Evolutionary conservation across 2,329 filamentous ascomycete genomes (phyloP).

Genomic region (Blastomyces emzantsi): DNA sequence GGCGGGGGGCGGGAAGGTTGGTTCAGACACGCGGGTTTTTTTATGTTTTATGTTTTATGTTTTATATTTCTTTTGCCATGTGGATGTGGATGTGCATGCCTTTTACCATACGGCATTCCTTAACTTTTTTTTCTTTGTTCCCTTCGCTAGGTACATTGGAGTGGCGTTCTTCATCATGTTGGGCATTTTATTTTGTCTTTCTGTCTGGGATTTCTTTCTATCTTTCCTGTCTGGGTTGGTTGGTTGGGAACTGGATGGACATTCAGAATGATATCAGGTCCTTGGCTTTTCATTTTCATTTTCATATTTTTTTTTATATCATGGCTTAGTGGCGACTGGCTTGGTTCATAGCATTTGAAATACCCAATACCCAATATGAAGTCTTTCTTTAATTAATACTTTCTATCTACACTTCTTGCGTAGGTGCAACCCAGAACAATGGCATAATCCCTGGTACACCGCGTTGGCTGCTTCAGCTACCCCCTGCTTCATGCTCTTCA

Average conservation of each 20-base stretch:
- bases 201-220: background rate
- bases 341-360: conserved; percentile 1
- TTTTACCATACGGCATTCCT: background rate
- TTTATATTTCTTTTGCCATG: background rate
- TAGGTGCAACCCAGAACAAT: background rate
- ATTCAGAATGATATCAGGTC: background rate
- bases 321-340: background rate
- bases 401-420: background rate
- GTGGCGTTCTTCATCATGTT: conserved; percentile 1
- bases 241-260: background rate
- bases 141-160: background rate
- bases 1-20: background rate
- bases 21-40: background rate
- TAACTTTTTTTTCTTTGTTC: background rate
- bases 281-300: background rate
- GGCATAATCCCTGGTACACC: background rate
- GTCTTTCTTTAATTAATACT: background rate
- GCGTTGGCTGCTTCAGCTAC: no score
- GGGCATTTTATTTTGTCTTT: background rate
- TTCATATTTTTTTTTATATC: background rate
- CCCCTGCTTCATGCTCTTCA: background rate
- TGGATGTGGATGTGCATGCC: background rate
- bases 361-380: background rate
- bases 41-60: no score
- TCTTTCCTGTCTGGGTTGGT: background rate